Evolutionary conservation across 192 early-diverging fungal genomes (phyloP), one percentile per base, ranked within the genome.

Genomic region (Pecoramyces ruminantium): DNA sequence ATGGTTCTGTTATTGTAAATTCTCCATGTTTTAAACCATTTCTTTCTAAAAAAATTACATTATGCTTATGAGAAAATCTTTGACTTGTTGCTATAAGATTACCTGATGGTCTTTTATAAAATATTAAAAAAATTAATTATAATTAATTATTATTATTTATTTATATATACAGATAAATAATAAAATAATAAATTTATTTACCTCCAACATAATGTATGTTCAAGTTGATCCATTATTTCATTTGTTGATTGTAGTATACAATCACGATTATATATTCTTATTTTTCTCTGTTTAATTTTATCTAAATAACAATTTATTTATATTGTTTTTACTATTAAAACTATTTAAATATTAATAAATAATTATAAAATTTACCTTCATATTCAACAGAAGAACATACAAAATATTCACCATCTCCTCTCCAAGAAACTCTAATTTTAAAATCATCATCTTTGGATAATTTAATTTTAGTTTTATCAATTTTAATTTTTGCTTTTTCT

Each of bases 11-110:
- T 40, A 99, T 84, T 13, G 92, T 84, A 84, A 99, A 98, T 82
- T 96, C 93, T 79, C 96, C 95, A 84, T 97, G 97, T 18, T 95
- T 88, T 58, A 98, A 86, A 13, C 97, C 97, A 81, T 99, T 99
- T 77, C 90, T 89, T 87, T 99, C 97, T 79, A 96, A 96, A 80
- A 98, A 99, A 13, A 95, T 91, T 77, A 99, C 90, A 38, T 96
- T 92, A 77, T 96, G 95, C 13, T 91, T 87, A 79, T 95, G 89
- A 29, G 92, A 91, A 40, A 93, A 86, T 77, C 89, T 84, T 83
- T 96, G 94, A 38, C 88, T 95, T 3, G 93, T 89, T 12, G 93
- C 92, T 30, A 96, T 95, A 83, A 96, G 85, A 82, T 93, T 95
- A 30, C 93, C 96, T 14, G 90, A 91, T 27, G 96, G 95, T 81